These are phyloP conservation scores for Beta macrorhiza DNA, from an alignment of 179 eudicot species.

Conservation along the genomic window DNA sequence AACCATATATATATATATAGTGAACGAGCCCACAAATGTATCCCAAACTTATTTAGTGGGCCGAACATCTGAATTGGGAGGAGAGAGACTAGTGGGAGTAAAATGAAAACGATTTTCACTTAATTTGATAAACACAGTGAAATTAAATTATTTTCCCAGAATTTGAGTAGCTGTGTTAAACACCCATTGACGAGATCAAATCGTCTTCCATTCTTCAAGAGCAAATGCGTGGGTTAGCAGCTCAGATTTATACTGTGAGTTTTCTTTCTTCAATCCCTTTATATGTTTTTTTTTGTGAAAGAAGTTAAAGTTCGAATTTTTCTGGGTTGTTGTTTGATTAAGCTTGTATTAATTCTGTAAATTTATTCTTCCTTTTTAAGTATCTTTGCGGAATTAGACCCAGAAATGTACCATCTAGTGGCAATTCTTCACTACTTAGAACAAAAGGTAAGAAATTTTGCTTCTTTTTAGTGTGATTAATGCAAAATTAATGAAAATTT, in stretches of 20 bases:
- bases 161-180: neutral
- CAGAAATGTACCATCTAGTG: slow-evolving; percentile 46
- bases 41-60: neutral
- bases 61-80: neutral
- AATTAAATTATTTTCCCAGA: neutral
- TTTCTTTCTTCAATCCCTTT: neutral
- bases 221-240: slow-evolving; percentile 30
- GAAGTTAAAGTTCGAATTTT: neutral
- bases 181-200: slow-evolving; percentile 7
- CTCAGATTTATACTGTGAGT: slow-evolving; percentile 28
- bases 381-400: slow-evolving; percentile 53
- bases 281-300: neutral
- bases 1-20: too few relatives aligned
- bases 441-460: slow-evolving; percentile 44
- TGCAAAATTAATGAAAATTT: neutral
- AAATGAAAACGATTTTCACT: too few relatives aligned
- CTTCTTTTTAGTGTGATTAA: neutral
- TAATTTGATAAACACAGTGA: too few relatives aligned
- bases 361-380: slow-evolving; percentile 30
- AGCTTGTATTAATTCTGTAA: neutral
- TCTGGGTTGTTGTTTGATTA: slow-evolving; percentile 12
- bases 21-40: too few relatives aligned
- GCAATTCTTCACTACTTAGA: slow-evolving; percentile 38
- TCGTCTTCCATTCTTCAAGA: neutral
- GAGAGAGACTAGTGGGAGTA: neutral